phyloP scores from a whole-genome alignment of 1,139 yeast genomes.

The Hemisphaericaspora xylofermentans region DNA sequence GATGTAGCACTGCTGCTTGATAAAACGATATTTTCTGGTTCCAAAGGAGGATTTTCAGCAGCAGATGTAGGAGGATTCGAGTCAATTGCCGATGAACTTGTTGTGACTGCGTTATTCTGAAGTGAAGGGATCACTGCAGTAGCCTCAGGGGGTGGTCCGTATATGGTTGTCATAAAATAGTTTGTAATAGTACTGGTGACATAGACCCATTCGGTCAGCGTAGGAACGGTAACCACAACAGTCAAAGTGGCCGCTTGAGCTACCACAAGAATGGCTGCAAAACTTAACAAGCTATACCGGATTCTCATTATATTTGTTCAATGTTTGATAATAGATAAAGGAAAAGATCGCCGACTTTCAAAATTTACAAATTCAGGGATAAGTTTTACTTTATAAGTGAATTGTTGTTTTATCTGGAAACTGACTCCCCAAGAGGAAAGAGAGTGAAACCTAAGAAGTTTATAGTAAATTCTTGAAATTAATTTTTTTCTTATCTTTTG shows the following conservation, averaged over 20 bases:
- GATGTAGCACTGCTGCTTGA: no score
- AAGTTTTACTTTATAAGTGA: no score
- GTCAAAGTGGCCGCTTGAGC: not conserved
- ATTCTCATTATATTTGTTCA: conserved; percentile 4
- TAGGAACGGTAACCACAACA: not conserved
- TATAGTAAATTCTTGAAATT: not conserved
- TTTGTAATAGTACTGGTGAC: not conserved
- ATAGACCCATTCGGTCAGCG: not conserved
- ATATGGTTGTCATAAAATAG: not conserved
- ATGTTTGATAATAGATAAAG: not conserved
- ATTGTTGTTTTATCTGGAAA: no score
- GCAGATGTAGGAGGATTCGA: no score
- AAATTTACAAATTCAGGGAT: no score
- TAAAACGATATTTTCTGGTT: no score
- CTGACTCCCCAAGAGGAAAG: not conserved
- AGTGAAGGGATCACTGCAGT: not conserved
- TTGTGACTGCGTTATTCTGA: no score
- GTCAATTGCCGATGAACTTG: no score
- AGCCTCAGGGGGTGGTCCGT: not conserved
- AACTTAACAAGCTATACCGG: conserved; percentile 1
- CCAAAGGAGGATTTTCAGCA: no score
- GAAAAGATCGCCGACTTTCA: no score
- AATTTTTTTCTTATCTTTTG: not conserved
- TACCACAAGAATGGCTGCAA: not conserved
- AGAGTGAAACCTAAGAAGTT: no score